Evolutionary conservation across 257 asterid genomes (phyloP).

Genomic region (Catharanthus roseus): DNA sequence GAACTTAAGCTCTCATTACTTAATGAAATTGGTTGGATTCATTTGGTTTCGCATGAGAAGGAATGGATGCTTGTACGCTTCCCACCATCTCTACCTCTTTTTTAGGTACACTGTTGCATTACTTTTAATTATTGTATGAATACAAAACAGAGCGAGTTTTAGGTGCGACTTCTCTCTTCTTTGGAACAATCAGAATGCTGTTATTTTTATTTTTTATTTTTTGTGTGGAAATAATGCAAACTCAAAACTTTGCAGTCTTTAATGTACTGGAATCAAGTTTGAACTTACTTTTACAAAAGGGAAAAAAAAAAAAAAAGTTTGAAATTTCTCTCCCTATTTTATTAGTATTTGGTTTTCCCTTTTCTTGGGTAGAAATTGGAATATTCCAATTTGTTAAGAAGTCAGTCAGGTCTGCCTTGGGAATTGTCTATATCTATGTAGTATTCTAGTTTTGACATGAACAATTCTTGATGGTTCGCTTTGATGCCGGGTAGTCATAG

Average conservation of each 20-base stretch:
- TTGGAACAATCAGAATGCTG: background rate
- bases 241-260: background rate
- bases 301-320: too few species aligned
- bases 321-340: background rate
- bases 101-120: slow-evolving; percentile 27
- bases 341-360: too few species aligned
- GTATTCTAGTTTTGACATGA: too few species aligned
- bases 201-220: too few species aligned
- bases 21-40: slow-evolving; percentile 70
- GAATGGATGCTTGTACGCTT: slow-evolving; percentile 84
- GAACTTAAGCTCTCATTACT: slow-evolving; percentile 72
- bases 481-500: too few species aligned
- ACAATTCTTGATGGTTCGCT: too few species aligned
- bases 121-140: background rate
- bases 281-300: too few species aligned
- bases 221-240: background rate
- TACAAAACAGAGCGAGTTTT: background rate
- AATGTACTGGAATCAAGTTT: background rate
- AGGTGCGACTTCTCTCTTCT: background rate
- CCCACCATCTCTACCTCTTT: slow-evolving; percentile 66
- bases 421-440: too few species aligned
- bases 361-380: too few species aligned
- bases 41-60: slow-evolving; percentile 65
- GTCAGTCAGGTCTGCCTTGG: too few species aligned
- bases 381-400: too few species aligned